Percentiles rank a stretch among this genome's conserved stretches.
Conservation (phyloP, 495 filamentous ascomycete species). For the Penicillium silybi region DNA sequence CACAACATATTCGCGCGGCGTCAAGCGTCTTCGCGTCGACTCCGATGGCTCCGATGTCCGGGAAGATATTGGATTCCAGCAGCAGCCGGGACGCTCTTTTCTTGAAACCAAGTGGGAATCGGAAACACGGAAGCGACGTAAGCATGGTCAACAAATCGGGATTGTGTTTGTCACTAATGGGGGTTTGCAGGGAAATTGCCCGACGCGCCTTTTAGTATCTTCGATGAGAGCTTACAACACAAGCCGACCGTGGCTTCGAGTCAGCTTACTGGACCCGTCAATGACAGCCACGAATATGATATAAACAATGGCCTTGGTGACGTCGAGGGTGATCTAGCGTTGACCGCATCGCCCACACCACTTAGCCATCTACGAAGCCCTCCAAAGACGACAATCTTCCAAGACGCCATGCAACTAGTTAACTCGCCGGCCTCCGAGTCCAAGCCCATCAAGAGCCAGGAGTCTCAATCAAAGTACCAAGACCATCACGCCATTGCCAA, state of each 20-base stretch:
- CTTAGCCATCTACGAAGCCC: slow-evolving; percentile 3
- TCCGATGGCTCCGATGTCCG: slow-evolving; percentile 9
- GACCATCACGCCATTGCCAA: neutral
- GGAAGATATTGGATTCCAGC: slow-evolving; percentile 2
- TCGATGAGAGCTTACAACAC: slow-evolving; percentile 10
- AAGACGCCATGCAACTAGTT: slow-evolving; percentile 8
- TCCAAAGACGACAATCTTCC: slow-evolving; percentile 10
- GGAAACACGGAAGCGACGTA: slow-evolving; percentile 38
- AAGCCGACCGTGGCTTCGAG: neutral
- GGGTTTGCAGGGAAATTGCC: slow-evolving; percentile 36
- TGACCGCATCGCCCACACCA: slow-evolving; percentile 9
- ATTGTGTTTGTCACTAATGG: neutral
- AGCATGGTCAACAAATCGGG: slow-evolving; percentile 11
- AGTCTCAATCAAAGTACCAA: slow-evolving; percentile 5
- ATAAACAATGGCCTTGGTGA: slow-evolving; percentile 4
- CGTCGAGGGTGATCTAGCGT: slow-evolving; percentile 9
- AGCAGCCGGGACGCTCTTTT: slow-evolving; percentile 31
- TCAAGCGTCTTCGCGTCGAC: slow-evolving; percentile 44
- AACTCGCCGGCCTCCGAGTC: slow-evolving; percentile 3
- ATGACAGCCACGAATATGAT: neutral
- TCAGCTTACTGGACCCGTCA: neutral
- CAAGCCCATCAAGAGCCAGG: slow-evolving; percentile 10
- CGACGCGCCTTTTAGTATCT: slow-evolving; percentile 17
- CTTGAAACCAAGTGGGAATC: slow-evolving; percentile 41
- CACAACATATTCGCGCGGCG: slow-evolving; percentile 32